phyloP scores from a whole-genome alignment of 1,139 yeast genomes.

The Wickerhamomyces sp. region DNA sequence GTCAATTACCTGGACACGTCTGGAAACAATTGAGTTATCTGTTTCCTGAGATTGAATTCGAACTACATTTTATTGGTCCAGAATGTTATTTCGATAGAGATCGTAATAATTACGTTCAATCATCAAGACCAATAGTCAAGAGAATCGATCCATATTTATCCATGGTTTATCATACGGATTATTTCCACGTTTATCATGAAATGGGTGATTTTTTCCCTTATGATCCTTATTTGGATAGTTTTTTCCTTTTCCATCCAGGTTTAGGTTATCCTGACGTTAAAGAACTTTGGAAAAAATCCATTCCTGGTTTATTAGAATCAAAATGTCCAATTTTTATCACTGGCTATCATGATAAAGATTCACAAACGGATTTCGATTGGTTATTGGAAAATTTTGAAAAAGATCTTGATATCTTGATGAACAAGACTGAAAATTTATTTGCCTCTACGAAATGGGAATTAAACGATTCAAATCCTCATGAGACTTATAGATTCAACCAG shows the following conservation, averaged over 20 bases:
- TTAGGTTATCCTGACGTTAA: constrained; percentile 78
- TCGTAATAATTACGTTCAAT: constrained; percentile 46
- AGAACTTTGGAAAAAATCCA: constrained; percentile 87
- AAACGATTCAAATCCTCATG: constrained; percentile 87
- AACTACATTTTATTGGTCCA: constrained; percentile 91
- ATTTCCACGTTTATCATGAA: constrained; percentile 85
- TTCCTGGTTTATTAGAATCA: constrained; percentile 83
- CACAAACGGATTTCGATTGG: constrained; percentile 67
- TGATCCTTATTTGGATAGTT: constrained; percentile 91
- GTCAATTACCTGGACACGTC: constrained; percentile 89
- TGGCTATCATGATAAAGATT: constrained; percentile 78
- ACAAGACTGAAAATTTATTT: constrained; percentile 66
- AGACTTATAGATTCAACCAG: constrained; percentile 87
- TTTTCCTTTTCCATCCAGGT: constrained; percentile 94
- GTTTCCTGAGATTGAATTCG: constrained; percentile 78
- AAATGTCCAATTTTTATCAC: constrained; percentile 91
- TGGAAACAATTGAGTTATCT: constrained; percentile 92
- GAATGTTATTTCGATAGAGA: constrained; percentile 75
- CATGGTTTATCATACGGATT: constrained; percentile 80
- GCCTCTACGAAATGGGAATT: constrained; percentile 92
- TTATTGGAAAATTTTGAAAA: constrained; percentile 58
- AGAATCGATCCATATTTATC: constrained; percentile 73
- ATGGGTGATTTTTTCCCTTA: constrained; percentile 95
- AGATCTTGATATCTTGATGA: constrained; percentile 78
- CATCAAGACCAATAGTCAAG: constrained; percentile 60